These are phyloP conservation scores for Pseudomassariella vexata DNA, from an alignment of 2,329 filamentous ascomycete genomes.

Conservation along the genomic window DNA sequence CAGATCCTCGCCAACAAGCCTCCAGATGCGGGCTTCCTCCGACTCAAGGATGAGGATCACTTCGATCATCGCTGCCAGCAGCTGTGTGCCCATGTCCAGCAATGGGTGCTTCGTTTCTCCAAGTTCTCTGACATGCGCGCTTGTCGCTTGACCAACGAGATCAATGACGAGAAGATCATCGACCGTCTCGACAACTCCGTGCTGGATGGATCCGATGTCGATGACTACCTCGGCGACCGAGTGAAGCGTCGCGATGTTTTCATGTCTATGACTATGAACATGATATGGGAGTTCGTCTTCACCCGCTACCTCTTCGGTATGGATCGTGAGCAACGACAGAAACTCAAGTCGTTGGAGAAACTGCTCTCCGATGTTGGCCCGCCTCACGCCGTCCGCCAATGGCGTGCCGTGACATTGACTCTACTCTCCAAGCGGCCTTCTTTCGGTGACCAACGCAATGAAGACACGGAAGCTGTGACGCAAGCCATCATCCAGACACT, in stretches of 20 bases:
- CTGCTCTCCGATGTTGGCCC: slow-evolving; percentile 84
- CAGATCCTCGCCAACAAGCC: slow-evolving; percentile 55
- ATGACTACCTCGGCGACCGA: slow-evolving; percentile 80
- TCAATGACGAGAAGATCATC: slow-evolving; percentile 88
- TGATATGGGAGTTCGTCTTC: slow-evolving; percentile 99
- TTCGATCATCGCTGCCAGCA: slow-evolving; percentile 92
- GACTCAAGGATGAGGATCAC: slow-evolving; percentile 83
- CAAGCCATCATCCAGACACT: slow-evolving; percentile 84
- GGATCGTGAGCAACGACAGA: slow-evolving; percentile 95
- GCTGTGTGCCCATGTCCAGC: slow-evolving; percentile 90
- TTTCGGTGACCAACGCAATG: slow-evolving; percentile 78
- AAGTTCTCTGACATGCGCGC: slow-evolving; percentile 92
- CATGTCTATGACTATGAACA: slow-evolving; percentile 98
- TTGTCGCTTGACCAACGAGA: slow-evolving; percentile 75
- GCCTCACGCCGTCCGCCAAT: slow-evolving; percentile 83
- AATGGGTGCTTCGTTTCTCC: slow-evolving; percentile 96
- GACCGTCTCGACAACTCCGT: slow-evolving; percentile 92
- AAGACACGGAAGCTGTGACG: slow-evolving; percentile 93
- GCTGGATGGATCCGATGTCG: slow-evolving; percentile 89
- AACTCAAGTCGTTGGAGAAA: slow-evolving; percentile 94
- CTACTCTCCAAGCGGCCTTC: slow-evolving; percentile 72
- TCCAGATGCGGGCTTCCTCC: slow-evolving; percentile 67
- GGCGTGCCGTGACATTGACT: slow-evolving; percentile 92
- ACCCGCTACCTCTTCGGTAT: slow-evolving; percentile 97
- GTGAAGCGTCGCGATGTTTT: slow-evolving; percentile 88